Conservation (phyloP, 179 eudicot genomes). For the Beta lomatogona region DNA sequence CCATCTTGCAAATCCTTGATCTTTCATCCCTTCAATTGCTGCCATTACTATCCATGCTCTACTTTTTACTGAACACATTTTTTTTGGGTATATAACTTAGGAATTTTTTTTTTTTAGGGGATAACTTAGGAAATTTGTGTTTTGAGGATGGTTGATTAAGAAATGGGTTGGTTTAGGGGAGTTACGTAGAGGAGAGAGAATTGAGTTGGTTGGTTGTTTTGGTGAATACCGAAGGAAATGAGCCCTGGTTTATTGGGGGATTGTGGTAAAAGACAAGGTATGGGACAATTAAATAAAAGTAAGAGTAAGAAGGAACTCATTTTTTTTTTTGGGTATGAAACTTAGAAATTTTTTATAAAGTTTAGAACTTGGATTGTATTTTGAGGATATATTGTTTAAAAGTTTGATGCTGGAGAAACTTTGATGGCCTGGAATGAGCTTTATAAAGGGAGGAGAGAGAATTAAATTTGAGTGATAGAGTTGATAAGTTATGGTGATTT, state of each 20-base stretch:
- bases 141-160: not conserved
- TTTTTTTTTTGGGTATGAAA: too few species aligned
- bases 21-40: conserved; percentile 26
- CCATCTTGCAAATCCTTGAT: conserved; percentile 31
- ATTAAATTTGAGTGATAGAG: too few species aligned
- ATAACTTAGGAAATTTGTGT: not conserved
- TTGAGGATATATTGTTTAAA: too few species aligned
- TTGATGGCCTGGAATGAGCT: too few species aligned
- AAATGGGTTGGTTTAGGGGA: not conserved
- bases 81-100: not conserved
- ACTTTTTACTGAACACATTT: conserved; percentile 3
- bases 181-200: not conserved
- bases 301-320: too few species aligned
- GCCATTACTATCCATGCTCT: conserved; percentile 25
- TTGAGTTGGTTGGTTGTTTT: not conserved
- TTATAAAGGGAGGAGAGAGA: too few species aligned
- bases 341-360: too few species aligned
- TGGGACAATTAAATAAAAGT: too few species aligned
- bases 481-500: too few species aligned
- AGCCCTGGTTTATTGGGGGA: not conserved
- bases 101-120: too few species aligned
- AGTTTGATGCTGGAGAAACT: too few species aligned
- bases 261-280: not conserved
- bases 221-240: not conserved
- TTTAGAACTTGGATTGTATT: too few species aligned